Evolutionary conservation across 768 basidiomycete species (phyloP).

Genomic region (Trametes coccinea): DNA sequence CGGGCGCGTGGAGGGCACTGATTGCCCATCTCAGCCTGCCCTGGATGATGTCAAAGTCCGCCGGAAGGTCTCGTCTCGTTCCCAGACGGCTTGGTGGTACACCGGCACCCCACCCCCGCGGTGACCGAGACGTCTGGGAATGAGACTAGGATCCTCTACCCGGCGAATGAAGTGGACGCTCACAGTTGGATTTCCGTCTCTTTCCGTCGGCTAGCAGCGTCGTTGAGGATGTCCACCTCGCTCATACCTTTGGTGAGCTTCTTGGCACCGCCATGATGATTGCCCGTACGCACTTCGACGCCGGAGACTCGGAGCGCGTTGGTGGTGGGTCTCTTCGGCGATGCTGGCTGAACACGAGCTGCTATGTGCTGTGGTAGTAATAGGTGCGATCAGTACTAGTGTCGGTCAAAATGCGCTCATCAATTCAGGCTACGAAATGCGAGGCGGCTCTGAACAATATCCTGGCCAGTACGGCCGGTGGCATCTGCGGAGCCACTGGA

Average conservation of each 20-base stretch:
- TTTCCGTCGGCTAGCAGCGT: conserved; percentile 1
- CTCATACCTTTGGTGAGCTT: conserved; percentile 20
- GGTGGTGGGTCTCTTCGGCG: conserved; percentile 21
- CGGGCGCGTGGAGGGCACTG: too few relatives aligned
- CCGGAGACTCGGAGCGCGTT: conserved; percentile 17
- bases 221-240: conserved; percentile 24
- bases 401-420: not conserved
- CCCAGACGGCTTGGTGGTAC: too few relatives aligned
- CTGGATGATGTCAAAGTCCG: too few relatives aligned
- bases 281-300: conserved; percentile 23
- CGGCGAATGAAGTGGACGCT: too few relatives aligned
- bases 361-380: conserved; percentile 9
- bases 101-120: too few relatives aligned
- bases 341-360: conserved; percentile 19
- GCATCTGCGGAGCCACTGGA: conserved; percentile 3
- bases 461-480: conserved; percentile 21
- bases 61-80: too few relatives aligned
- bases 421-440: conserved; percentile 16
- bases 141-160: too few relatives aligned
- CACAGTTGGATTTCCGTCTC: too few relatives aligned
- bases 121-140: too few relatives aligned
- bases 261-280: conserved; percentile 13
- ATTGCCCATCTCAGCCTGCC: too few relatives aligned
- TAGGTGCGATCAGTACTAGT: not conserved
- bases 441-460: conserved; percentile 14